Evolutionary conservation across 2,329 filamentous ascomycete genomes (phyloP).

Genomic region (Alternaria ethzedia): DNA sequence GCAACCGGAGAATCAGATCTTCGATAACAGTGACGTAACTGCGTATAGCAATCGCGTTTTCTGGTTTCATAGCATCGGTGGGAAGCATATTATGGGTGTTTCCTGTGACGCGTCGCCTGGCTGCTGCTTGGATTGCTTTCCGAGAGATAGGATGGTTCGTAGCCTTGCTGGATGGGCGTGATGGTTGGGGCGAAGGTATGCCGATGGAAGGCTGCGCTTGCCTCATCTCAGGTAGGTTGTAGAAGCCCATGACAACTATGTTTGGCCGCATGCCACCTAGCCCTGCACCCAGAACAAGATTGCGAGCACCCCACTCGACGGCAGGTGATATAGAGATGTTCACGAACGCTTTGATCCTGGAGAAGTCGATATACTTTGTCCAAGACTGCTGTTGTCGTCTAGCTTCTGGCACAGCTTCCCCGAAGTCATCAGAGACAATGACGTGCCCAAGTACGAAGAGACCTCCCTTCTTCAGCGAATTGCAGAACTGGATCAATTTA

Average conservation of each 20-base stretch:
- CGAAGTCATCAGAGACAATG: conserved; percentile 84
- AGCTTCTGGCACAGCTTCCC: conserved; percentile 77
- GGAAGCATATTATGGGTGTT: conserved; percentile 67
- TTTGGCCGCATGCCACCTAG: conserved; percentile 89
- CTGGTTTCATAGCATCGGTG: conserved; percentile 72
- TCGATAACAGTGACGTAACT: conserved; percentile 85
- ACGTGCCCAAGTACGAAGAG: conserved; percentile 87
- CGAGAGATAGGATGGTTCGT: conserved; percentile 33
- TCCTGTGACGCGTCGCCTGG: conserved; percentile 54
- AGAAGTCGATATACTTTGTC: conserved; percentile 87
- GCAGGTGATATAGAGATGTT: conserved; percentile 84
- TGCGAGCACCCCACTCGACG: conserved; percentile 84
- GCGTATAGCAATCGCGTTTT: conserved; percentile 71
- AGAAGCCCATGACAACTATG: conserved; percentile 80
- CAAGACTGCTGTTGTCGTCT: conserved; percentile 80
- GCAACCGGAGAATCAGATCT: conserved; percentile 76
- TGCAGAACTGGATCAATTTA: conserved; percentile 87
- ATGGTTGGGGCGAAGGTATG: conserved; percentile 58
- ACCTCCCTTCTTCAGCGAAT: conserved; percentile 86
- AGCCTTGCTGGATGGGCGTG: conserved; percentile 39
- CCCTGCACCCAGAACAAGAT: conserved; percentile 80
- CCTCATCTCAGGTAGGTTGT: conserved; percentile 79
- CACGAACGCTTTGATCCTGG: conserved; percentile 86
- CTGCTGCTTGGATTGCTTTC: conserved; percentile 43
- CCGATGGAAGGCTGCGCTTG: conserved; percentile 63